Evolutionary conservation across 208 protist genomes (phyloP), one percentile per base, ranked within the genome.

Genomic region (Wallacemonas sp.): DNA sequence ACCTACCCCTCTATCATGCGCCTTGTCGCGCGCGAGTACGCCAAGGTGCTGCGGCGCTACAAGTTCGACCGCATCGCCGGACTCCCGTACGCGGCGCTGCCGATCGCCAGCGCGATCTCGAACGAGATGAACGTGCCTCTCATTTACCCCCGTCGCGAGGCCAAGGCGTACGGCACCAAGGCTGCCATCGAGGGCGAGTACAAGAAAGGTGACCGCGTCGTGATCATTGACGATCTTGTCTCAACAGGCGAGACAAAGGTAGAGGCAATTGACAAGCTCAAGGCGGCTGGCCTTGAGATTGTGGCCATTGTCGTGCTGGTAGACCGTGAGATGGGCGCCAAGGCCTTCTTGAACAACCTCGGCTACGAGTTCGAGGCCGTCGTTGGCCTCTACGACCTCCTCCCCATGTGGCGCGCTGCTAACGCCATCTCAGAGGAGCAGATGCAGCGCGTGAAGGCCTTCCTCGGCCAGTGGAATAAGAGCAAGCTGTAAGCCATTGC

Each of bases 161-260:
- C 72, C 21, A 98, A 98, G 82, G 75, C 67, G 46, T 98, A 98
- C 71, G 97, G 97, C 66, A 98, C 97, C 12, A 93, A 94, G 79
- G 95, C 93, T 17, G 59, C 83, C 27, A 96, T 99, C 65, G 96
- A 99, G 78, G 97, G 97, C 59, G 84, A 88, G 59, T 98, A 94
- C 80, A 90, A 92, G 60, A 84, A 90, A 55, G 93, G 93, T 36
- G 86, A 98, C 26, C 94, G 84, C 34, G 79, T 91, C 21, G 80
- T 96, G 36, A 88, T 99, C 28, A 90, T 99, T 58, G 97, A 99
- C 68, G 97, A 99, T 68, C 80, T 99, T 62, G 94, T 99, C 1
- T 98, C 96, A 5, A 97, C 89, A 19, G 97, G 97, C 22, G 91
- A 92, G 62, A 97, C 85, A 28, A 97, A 98, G 61, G 72, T 97